Evolutionary conservation across 148 eudicot genomes (phyloP).

Genomic region (Hydrangea macrophylla): DNA sequence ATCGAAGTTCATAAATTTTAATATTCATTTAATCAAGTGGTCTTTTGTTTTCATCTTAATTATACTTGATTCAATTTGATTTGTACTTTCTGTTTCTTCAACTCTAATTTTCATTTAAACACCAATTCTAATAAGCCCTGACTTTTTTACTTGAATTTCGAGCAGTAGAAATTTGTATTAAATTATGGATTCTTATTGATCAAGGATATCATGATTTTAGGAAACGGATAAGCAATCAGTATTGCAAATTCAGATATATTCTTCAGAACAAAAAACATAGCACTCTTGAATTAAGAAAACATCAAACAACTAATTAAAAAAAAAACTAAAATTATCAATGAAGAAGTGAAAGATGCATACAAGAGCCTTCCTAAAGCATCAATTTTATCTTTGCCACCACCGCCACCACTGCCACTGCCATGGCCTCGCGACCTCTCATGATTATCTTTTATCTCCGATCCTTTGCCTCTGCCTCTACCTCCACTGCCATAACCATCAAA

Average conservation of each 20-base stretch:
- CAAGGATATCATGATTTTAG: background rate
- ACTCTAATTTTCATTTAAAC: background rate
- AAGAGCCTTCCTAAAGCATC: slow-evolving; percentile 82
- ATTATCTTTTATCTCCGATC: slow-evolving; percentile 34
- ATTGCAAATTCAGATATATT: background rate
- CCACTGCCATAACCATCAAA: slow-evolving; percentile 20
- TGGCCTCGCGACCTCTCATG: slow-evolving; percentile 45
- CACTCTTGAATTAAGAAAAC: background rate
- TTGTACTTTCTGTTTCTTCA: background rate
- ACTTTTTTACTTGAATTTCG: background rate
- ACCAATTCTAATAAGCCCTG: background rate
- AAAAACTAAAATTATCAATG: background rate
- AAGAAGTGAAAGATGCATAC: no score
- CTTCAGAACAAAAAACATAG: background rate
- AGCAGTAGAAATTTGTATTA: background rate
- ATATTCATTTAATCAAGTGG: background rate
- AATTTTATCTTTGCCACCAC: slow-evolving; percentile 51
- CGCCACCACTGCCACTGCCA: slow-evolving; percentile 42
- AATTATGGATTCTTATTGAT: background rate
- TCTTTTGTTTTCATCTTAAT: background rate
- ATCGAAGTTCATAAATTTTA: no score
- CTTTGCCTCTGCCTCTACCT: slow-evolving; percentile 55
- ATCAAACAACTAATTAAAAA: background rate
- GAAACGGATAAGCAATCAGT: no score
- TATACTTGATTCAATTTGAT: no score